These are phyloP conservation scores for Lolium rigidum DNA, from an alignment of 176 grass and related monocot species.

Conservation along the genomic window DNA sequence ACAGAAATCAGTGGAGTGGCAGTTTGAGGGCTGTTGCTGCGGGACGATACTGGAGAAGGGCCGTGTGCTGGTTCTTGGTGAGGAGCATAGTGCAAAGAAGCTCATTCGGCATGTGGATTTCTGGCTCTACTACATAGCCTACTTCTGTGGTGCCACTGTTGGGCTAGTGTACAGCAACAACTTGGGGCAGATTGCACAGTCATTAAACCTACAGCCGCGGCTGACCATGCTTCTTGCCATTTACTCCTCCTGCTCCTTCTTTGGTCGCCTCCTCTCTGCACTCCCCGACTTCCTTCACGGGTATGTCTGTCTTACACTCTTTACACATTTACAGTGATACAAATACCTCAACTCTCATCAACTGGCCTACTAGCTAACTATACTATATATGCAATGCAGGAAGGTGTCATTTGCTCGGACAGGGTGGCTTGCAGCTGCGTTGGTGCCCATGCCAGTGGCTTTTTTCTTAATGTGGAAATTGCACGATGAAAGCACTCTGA, in stretches of 20 bases:
- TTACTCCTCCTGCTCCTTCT: constrained; percentile 94
- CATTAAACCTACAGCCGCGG: constrained; percentile 60
- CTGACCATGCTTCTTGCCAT: constrained; percentile 74
- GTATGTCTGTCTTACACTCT: constrained; percentile 29
- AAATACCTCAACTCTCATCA: neutral
- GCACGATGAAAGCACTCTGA: constrained; percentile 45
- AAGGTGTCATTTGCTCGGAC: constrained; percentile 79
- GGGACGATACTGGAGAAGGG: constrained; percentile 49
- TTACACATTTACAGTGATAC: neutral
- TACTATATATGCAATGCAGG: constrained; percentile 47
- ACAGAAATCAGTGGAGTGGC: constrained; percentile 19
- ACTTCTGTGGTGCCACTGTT: constrained; percentile 88
- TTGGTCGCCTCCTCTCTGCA: constrained; percentile 81
- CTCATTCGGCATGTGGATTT: constrained; percentile 74
- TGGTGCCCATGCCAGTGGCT: constrained; percentile 76
- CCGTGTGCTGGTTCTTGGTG: constrained; percentile 50
- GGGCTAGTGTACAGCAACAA: constrained; percentile 95
- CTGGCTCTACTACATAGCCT: constrained; percentile 89
- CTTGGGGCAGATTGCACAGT: constrained; percentile 86
- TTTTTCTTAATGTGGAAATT: constrained; percentile 76
- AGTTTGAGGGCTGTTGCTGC: constrained; percentile 39
- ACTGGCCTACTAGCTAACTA: constrained; percentile 8
- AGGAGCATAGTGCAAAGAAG: constrained; percentile 74
- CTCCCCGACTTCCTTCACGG: constrained; percentile 74
- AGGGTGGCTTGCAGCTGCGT: constrained; percentile 70